Evolutionary conservation across 2,329 filamentous ascomycete species (phyloP).

Genomic region (Cladosporium austrohemisphaericum): DNA sequence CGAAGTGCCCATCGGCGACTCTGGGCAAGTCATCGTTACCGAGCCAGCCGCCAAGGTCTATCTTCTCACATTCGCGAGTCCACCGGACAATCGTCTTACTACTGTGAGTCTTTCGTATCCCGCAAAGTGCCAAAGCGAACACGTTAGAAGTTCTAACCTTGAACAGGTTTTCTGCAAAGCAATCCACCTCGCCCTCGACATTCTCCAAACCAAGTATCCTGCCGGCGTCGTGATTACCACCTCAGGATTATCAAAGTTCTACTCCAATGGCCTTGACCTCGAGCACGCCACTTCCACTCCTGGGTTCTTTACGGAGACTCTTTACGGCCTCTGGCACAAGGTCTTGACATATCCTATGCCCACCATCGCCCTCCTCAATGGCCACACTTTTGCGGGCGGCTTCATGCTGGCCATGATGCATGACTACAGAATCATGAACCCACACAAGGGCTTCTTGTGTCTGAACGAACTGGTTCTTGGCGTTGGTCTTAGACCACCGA

Average conservation of each 20-base stretch:
- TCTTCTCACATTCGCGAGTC: constrained; percentile 66
- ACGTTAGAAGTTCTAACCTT: neutral
- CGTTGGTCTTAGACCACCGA: constrained; percentile 67
- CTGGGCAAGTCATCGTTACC: constrained; percentile 57
- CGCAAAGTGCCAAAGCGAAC: neutral
- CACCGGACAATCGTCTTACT: constrained; percentile 73
- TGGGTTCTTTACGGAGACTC: constrained; percentile 55
- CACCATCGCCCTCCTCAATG: constrained; percentile 73
- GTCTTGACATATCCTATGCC: constrained; percentile 75
- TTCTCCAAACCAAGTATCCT: constrained; percentile 63
- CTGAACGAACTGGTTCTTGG: constrained; percentile 80
- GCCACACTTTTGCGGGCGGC: constrained; percentile 78
- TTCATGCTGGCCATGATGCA: constrained; percentile 78
- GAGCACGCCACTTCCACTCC: constrained; percentile 59
- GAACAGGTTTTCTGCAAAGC: constrained; percentile 57
- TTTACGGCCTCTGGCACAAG: constrained; percentile 64
- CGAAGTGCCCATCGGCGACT: constrained; percentile 28
- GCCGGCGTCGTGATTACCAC: constrained; percentile 77
- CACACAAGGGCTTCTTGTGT: constrained; percentile 67
- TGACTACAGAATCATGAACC: constrained; percentile 76
- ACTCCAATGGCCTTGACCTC: constrained; percentile 77
- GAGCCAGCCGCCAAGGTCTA: constrained; percentile 61
- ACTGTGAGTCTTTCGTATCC: constrained; percentile 41
- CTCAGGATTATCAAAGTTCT: constrained; percentile 72
- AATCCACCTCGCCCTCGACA: constrained; percentile 68